Evolutionary conservation across 2,329 filamentous ascomycete species (phyloP), one percentile per base, ranked within the genome.

Genomic region (Setomelanomma holmii): DNA sequence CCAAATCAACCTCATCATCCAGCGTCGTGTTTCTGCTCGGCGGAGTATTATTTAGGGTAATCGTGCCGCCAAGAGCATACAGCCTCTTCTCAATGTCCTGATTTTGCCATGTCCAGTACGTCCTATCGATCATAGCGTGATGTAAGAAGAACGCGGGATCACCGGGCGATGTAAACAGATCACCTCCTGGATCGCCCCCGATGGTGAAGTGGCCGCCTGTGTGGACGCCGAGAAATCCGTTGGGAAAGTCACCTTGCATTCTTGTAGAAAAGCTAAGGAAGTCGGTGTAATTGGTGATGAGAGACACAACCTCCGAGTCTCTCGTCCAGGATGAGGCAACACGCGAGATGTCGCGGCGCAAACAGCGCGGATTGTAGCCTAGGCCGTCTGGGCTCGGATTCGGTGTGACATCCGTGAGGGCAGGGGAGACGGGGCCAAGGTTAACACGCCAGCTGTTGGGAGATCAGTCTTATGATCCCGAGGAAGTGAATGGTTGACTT

Each of bases 91-190:
- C 58, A 33, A 72, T 58, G 42, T 80, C 73, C 40, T 76, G 64
- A 51, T 78, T 79, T 64, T 83, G 80, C 80, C 80, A 83, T 12
- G 77, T 79, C 78, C 78, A 80, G 68, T 74, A 83, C 2, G 74
- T 61, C 2, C 79, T 72, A 56, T 82, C 80, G 21, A 82, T 77
- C 67, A 76, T 75, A 2, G 72, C 73, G 51, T 82, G 80, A 55
- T 82, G 75, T 73, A 50, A 69, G 63, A 74, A 82, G 67, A 82
- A 82, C 23, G 66, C 53, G 2, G 78, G 78, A 34, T 82, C 79
- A 5, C 69, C 74, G 1, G 80, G 79, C 8, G 76, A 79, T 1
- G 75, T 73, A 49, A 76, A 79, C 19, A 80, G 63, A 64, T 82
- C 80, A 17, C 76, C 75, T 2, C 75, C 78, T 0, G 75, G 75